Evolutionary conservation across 805 yeast genomes (phyloP).

Genomic region (Metschnikowia gelsemii): DNA sequence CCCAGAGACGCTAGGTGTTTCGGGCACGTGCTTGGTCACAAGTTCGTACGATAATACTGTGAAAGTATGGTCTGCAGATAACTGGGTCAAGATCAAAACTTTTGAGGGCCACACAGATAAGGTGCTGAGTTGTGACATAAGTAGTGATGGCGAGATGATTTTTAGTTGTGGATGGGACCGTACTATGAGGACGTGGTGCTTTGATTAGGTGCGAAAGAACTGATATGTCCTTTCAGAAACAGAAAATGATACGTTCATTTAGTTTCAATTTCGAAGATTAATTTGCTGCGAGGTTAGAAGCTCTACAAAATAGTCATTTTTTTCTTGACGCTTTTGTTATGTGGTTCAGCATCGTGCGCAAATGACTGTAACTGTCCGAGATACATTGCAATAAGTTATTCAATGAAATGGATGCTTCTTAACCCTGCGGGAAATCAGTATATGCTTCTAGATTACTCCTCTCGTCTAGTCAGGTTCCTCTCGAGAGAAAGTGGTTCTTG

Average conservation of each 20-base stretch:
- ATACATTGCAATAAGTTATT: no score
- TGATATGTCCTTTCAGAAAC: background rate
- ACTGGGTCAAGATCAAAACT: conserved; percentile 58
- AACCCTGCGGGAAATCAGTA: no score
- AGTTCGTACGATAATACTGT: conserved; percentile 71
- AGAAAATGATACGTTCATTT: no score
- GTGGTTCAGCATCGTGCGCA: no score
- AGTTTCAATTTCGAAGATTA: no score
- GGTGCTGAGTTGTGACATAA: conserved; percentile 67
- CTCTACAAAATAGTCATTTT: no score
- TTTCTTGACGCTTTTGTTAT: no score
- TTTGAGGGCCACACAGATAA: conserved; percentile 62
- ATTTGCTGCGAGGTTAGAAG: background rate
- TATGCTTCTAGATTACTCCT: no score
- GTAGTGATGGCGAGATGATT: conserved; percentile 41
- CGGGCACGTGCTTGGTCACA: conserved; percentile 54
- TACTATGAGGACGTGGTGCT: conserved; percentile 62
- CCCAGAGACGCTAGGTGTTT: conserved; percentile 26
- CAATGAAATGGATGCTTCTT: no score
- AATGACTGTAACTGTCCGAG: no score
- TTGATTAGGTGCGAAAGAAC: background rate
- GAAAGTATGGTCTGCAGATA: conserved; percentile 61
- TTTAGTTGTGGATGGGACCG: conserved; percentile 85
- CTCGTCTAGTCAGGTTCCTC: no score
- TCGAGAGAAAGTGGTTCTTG: no score